These are phyloP conservation scores for Leccinum uliginosum DNA, from an alignment of 768 basidiomycete species.

Conservation along the genomic window DNA sequence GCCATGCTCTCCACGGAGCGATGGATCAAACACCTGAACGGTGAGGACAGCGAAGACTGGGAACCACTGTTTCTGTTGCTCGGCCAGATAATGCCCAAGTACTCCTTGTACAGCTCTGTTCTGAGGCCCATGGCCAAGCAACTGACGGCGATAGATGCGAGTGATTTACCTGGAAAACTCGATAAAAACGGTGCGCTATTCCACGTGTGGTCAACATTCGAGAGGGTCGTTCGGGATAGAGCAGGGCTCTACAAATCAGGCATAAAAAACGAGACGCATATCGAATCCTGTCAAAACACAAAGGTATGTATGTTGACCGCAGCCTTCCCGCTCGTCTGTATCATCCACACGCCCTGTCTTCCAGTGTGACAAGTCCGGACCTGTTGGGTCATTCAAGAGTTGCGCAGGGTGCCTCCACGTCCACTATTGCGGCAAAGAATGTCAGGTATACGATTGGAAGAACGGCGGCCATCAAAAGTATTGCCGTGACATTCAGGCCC, in stretches of 20 bases:
- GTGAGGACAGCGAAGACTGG: constrained; percentile 24
- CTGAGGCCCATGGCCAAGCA: constrained; percentile 16
- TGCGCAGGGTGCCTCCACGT: constrained; percentile 29
- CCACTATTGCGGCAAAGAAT: constrained; percentile 29
- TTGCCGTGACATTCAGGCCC: constrained; percentile 25
- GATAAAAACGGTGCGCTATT: constrained; percentile 14
- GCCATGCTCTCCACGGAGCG: constrained; percentile 25
- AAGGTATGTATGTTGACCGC: constrained; percentile 19
- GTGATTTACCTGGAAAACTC: constrained; percentile 11
- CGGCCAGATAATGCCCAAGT: constrained; percentile 23
- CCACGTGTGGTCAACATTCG: constrained; percentile 20
- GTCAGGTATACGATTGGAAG: constrained; percentile 29
- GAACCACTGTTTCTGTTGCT: constrained; percentile 25
- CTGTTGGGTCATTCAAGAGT: constrained; percentile 23
- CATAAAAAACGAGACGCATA: constrained; percentile 9
- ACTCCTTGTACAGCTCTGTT: constrained; percentile 22
- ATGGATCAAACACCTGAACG: constrained; percentile 21
- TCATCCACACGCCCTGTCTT: neutral
- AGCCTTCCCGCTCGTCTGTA: neutral
- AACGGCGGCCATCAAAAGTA: constrained; percentile 24
- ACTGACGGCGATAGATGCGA: constrained; percentile 11
- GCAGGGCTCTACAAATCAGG: constrained; percentile 7
- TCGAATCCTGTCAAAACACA: constrained; percentile 23
- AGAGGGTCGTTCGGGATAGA: constrained; percentile 16
- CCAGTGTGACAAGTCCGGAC: constrained; percentile 25